Evolutionary conservation across 495 filamentous ascomycete genomes (phyloP).

Genomic region (Parathielavia appendiculata): DNA sequence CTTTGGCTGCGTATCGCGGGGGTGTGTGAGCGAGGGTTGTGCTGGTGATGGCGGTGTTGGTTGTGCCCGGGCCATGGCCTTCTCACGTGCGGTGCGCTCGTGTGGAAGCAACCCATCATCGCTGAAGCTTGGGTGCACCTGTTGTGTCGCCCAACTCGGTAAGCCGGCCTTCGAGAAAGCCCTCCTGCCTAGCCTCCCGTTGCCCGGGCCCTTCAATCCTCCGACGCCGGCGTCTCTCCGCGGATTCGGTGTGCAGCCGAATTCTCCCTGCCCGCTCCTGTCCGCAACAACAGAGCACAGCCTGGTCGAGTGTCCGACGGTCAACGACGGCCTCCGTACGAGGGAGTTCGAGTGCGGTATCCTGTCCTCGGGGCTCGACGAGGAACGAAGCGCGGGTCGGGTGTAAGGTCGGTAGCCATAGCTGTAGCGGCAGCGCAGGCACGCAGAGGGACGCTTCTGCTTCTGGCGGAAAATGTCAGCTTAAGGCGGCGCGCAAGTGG

Average conservation of each 20-base stretch:
- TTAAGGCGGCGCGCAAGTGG: background rate
- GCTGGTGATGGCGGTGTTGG: background rate
- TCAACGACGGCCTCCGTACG: no score
- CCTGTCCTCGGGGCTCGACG: constrained; percentile 3
- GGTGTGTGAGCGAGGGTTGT: background rate
- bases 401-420: constrained; percentile 12
- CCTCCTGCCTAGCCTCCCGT: background rate
- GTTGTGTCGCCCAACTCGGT: constrained; percentile 15
- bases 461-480: constrained; percentile 16
- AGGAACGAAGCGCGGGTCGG: constrained; percentile 1
- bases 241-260: background rate
- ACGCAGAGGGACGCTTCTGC: constrained; percentile 25
- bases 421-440: constrained; percentile 28
- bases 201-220: background rate
- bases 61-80: background rate
- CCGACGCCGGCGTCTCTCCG: background rate
- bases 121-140: background rate
- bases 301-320: background rate
- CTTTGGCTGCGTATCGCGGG: background rate
- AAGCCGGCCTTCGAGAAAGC: background rate
- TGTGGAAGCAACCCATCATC: constrained; percentile 13
- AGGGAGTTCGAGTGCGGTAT: background rate
- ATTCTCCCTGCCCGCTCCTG: background rate
- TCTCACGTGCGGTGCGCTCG: constrained; percentile 2
- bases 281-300: background rate